Conservation (phyloP, 768 basidiomycete genomes). For the Xerocomellus amylosporus region DNA sequence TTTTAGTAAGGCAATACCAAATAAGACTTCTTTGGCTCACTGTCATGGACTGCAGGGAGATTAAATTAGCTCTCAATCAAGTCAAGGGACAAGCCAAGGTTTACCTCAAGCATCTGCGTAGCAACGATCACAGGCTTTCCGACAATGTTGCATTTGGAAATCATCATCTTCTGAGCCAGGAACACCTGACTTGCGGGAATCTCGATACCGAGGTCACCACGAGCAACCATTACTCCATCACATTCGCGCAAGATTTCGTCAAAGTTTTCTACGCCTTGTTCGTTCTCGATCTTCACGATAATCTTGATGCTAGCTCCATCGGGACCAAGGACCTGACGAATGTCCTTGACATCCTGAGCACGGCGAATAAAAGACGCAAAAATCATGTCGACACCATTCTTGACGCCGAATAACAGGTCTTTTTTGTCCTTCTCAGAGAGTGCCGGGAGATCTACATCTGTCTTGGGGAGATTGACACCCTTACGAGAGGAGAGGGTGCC, state of each 20-base stretch:
- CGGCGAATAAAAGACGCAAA: constrained; percentile 99
- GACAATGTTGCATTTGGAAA: constrained; percentile 95
- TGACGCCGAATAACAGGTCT: constrained; percentile 91
- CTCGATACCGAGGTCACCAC: constrained; percentile 98
- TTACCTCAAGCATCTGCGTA: constrained; percentile 97
- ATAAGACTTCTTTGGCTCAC: constrained; percentile 39
- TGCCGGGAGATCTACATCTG: constrained; percentile 94
- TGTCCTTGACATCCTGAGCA: constrained; percentile 90
- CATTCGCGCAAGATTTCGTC: constrained; percentile 94
- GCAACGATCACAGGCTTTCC: constrained; percentile 99
- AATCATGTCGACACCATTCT: constrained; percentile 98
- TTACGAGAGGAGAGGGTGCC: constrained; percentile 94
- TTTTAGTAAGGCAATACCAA: constrained; percentile 4
- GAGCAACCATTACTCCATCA: constrained; percentile 99
- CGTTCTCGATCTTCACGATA: constrained; percentile 99
- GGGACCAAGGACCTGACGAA: constrained; percentile 89
- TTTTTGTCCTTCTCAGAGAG: constrained; percentile 98
- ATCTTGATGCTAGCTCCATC: constrained; percentile 97
- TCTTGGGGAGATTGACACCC: constrained; percentile 99
- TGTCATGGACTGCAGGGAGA: constrained; percentile 78
- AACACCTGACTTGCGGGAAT: constrained; percentile 99
- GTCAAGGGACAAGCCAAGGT: constrained; percentile 12
- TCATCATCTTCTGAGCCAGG: constrained; percentile 99
- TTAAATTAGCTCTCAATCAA: constrained; percentile 10
- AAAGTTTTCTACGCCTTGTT: constrained; percentile 98